Evolutionary conservation across 257 asterid species (phyloP), one percentile per base, ranked within the genome.

Genomic region (Ilex asprella): DNA sequence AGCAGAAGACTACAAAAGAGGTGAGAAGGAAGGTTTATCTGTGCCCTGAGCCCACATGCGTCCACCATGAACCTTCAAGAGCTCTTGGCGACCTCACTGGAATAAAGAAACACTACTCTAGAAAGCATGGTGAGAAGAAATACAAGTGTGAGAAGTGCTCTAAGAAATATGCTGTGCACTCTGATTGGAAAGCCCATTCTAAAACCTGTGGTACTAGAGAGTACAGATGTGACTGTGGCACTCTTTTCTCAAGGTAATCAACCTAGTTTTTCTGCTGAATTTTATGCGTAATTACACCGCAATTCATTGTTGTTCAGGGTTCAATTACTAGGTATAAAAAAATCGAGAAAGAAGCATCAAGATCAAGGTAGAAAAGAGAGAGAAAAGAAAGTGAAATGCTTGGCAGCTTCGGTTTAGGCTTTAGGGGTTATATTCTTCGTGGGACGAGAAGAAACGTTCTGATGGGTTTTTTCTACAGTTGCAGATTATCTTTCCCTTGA

Each of bases 71-170:
- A 68, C 85, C 92, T 10, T 61, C 82, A 6, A 76, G 96, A 32
- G 96, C 95, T 0, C 95, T 88, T 9, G 96, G 96, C 0, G 96
- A 88, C 77, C 87, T 88, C 49, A 88, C 96, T 14, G 96, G 96
- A 0, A 85, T 85, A n/a, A 88, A 88, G 72, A 88, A 88, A 30
- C 96, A 88, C 8, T 88, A 73, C 15, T 81, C 87, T 0, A 72
- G 96, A 21, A 88, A 88, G 6, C 96, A 88, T 29, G 96, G 96
- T 0, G 96, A 88, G 73, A 88, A 88, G 53, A 88, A 86, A 27
- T 84, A 56, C 63, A 86, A 88, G 66, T 88, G 96, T 31, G 92
- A 86, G 15, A 88, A 88, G 27, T 88, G 96, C 62, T 78, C 89
- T 3, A 88, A 88, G 83, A 88, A 88, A 43, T 88, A 88, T 12